Percentiles rank a stretch among this genome's conserved stretches.
These are phyloP conservation scores for Ceriops decandra DNA, from an alignment of 345 rosid genomes.

Conservation along the genomic window DNA sequence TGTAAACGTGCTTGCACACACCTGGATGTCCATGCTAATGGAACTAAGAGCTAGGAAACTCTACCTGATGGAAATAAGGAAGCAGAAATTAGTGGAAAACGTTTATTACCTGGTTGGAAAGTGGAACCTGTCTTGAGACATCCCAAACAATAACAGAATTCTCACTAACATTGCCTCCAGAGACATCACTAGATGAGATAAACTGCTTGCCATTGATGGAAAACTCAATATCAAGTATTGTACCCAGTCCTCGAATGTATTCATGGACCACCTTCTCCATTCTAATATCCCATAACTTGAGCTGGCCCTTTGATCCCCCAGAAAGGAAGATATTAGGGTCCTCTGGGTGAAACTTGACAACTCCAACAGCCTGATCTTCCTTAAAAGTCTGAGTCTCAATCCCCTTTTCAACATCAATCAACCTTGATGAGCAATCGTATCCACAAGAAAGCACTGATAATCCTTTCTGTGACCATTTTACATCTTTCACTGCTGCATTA, in stretches of 20 bases:
- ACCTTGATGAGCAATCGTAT: constrained; percentile 64
- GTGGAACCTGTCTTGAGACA: constrained; percentile 57
- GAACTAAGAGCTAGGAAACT: not conserved
- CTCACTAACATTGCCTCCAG: constrained; percentile 65
- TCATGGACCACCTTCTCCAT: constrained; percentile 50
- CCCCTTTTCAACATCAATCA: constrained; percentile 74
- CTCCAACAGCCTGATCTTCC: constrained; percentile 72
- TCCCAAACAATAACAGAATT: constrained; percentile 83
- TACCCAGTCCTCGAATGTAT: constrained; percentile 54
- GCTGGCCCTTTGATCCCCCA: constrained; percentile 69
- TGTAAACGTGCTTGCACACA: too few relatives aligned
- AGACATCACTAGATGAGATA: constrained; percentile 77
- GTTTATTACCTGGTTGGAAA: constrained; percentile 74
- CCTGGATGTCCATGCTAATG: too few relatives aligned
- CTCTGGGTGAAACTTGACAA: constrained; percentile 60
- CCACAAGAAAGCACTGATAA: constrained; percentile 69
- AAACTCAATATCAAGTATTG: constrained; percentile 83
- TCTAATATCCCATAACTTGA: constrained; percentile 82
- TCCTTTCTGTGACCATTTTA: constrained; percentile 63
- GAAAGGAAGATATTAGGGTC: constrained; percentile 68
- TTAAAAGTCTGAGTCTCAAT: constrained; percentile 49
- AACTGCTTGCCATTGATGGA: constrained; percentile 55
- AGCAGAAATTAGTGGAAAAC: not conserved
- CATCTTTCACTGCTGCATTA: constrained; percentile 68
- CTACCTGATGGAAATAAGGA: constrained; percentile 5